A percentile compares a stretch with the other conserved stretches of the same genome.
phyloP scores from a whole-genome alignment of 176 grass and related monocot species.

The Microstegium vimineum region DNA sequence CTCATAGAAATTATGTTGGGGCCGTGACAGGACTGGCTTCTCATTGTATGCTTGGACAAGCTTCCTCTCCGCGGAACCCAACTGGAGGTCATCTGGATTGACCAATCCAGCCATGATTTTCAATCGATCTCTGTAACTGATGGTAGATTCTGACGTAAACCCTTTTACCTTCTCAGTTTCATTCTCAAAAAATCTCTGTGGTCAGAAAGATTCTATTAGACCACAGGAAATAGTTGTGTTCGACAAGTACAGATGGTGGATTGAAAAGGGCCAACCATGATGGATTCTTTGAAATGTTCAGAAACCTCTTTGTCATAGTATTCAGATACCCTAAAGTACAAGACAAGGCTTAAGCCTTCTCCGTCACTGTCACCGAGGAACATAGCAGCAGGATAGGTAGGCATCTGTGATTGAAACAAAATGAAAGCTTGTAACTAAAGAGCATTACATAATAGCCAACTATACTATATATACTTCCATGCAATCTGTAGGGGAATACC shows the following conservation, averaged over 20 bases:
- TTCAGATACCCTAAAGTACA: constrained; percentile 90
- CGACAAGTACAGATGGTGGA: constrained; percentile 5
- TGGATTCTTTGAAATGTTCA: constrained; percentile 75
- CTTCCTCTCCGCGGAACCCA: constrained; percentile 79
- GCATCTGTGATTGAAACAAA: constrained; percentile 55
- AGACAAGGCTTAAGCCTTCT: constrained; percentile 81
- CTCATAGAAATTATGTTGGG: constrained; percentile 86
- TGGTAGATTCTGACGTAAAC: constrained; percentile 68
- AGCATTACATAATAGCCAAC: not conserved
- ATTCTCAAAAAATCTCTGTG: constrained; percentile 75
- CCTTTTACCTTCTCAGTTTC: constrained; percentile 85
- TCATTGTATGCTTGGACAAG: constrained; percentile 90
- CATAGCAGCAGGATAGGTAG: constrained; percentile 92
- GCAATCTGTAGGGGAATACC: constrained; percentile 36
- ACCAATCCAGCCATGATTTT: constrained; percentile 92
- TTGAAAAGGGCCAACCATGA: constrained; percentile 48
- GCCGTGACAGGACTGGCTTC: constrained; percentile 93
- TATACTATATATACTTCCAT: not conserved
- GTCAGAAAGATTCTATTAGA: not conserved
- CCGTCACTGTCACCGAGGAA: constrained; percentile 89
- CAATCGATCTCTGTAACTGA: constrained; percentile 74
- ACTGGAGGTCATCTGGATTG: constrained; percentile 83
- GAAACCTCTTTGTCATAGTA: constrained; percentile 96
- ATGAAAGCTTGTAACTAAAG: not conserved
- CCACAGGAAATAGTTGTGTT: not conserved